Evolutionary conservation across 768 basidiomycete species (phyloP), one percentile per base, ranked within the genome.

Genomic region (Amanita rubescens): DNA sequence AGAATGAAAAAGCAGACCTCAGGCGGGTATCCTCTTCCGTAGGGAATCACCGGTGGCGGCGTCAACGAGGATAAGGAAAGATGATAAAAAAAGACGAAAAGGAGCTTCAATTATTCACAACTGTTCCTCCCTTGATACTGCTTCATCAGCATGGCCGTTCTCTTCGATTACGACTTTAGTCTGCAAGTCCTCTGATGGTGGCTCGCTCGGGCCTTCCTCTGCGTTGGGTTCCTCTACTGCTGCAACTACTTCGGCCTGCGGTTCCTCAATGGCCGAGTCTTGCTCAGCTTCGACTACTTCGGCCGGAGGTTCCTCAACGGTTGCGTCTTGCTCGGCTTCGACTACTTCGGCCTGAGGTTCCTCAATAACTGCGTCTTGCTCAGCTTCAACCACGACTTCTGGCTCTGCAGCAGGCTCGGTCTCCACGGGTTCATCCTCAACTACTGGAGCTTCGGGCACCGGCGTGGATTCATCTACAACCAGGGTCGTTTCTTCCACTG

Each of bases 341-440:
- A n/a, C n/a, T n/a, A n/a, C n/a, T n/a, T n/a, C n/a, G n/a, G n/a
- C n/a, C n/a, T n/a, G n/a, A n/a, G n/a, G n/a, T n/a, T n/a, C n/a
- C n/a, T n/a, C n/a, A n/a, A n/a, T n/a, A n/a, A n/a, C n/a, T n/a
- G n/a, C n/a, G n/a, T n/a, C n/a, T n/a, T n/a, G n/a, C n/a, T n/a
- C n/a, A 32, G 44, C 11, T 51, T 51, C 49, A n/a, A 38, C 35
- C 25, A 27, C 53, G 4, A 10, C 37, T 38, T 46, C 44, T n/a
- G 25, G n/a, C 27, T 32, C 30, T 17, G 10, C 15, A 15, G 48
- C 30, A 30, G 27, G 12, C n/a, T n/a, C n/a, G n/a, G n/a, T n/a
- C n/a, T 38, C 45, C 9, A 37, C 57, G 25, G 56, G 49, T n/a
- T 39, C 51, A 33, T 53, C 59, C 34, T 32, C 50, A 6, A 15